These are phyloP conservation scores for Globisporangium echinulatum DNA, from an alignment of 352 stramenopile species.

Conservation along the genomic window DNA sequence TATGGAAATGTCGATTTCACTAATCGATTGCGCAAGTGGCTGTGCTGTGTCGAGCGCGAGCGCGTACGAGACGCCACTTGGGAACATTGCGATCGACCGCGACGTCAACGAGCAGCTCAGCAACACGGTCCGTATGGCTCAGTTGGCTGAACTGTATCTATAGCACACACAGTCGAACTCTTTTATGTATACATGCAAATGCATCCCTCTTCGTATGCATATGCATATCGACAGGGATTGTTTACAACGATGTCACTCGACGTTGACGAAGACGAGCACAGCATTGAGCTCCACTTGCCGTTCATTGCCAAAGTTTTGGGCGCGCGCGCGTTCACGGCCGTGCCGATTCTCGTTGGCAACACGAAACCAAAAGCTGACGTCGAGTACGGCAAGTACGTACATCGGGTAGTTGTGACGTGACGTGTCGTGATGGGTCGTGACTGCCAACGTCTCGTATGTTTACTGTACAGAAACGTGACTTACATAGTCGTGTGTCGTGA, in stretches of 20 bases:
- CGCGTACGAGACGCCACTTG: conserved; percentile 92
- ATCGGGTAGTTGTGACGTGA: too few relatives aligned
- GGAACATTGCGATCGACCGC: conserved; percentile 89
- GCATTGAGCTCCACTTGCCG: conserved; percentile 96
- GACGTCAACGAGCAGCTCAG: conserved; percentile 88
- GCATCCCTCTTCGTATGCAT: too few relatives aligned
- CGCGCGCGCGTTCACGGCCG: conserved; percentile 76
- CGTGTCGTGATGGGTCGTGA: background rate
- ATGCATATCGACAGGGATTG: conserved; percentile 32
- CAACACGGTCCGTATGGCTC: conserved; percentile 35
- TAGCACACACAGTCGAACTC: background rate
- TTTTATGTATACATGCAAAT: too few relatives aligned
- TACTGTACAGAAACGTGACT: too few relatives aligned
- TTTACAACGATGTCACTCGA: conserved; percentile 74
- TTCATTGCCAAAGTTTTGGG: conserved; percentile 89
- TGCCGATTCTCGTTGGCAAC: conserved; percentile 95
- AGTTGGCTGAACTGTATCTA: background rate
- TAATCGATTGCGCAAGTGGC: conserved; percentile 24
- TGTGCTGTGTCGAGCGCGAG: conserved; percentile 81
- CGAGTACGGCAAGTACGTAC: conserved; percentile 73
- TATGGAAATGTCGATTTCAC: background rate
- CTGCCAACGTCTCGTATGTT: too few relatives aligned
- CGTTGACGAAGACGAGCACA: conserved; percentile 95
- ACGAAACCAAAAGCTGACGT: conserved; percentile 82
- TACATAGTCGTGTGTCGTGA: background rate